Evolutionary conservation across 2,329 filamentous ascomycete species (phyloP).

Genomic region (Hypoxylon sp.): DNA sequence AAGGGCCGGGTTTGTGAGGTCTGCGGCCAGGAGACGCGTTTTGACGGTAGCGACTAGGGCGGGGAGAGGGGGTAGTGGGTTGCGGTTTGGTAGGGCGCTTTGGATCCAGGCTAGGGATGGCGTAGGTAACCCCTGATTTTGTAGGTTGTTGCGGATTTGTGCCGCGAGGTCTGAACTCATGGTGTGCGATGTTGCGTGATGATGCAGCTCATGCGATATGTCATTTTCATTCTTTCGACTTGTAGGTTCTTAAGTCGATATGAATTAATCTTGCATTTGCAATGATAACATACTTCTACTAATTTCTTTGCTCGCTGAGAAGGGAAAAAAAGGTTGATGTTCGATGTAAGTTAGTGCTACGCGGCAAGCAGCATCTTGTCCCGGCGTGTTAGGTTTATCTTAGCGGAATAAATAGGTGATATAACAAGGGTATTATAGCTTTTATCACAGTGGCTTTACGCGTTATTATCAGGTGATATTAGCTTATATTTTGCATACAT

Average conservation of each 20-base stretch:
- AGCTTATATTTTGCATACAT: no score
- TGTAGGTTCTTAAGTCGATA: no score
- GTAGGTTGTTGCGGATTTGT: slow-evolving; percentile 62
- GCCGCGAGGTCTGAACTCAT: slow-evolving; percentile 48
- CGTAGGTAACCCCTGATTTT: slow-evolving; percentile 62
- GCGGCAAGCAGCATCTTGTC: neutral
- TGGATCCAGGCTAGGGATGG: slow-evolving; percentile 68
- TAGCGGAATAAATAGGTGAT: neutral
- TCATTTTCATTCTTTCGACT: slow-evolving; percentile 16
- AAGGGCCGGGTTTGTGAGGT: slow-evolving; percentile 71
- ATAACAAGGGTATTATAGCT: slow-evolving; percentile 14
- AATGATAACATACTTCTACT: neutral
- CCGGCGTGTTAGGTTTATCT: slow-evolving; percentile 4
- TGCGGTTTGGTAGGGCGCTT: slow-evolving; percentile 65
- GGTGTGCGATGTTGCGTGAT: slow-evolving; percentile 14
- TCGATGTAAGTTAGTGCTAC: neutral
- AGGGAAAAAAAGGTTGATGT: neutral
- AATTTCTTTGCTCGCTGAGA: no score
- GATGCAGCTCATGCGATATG: neutral
- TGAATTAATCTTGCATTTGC: no score
- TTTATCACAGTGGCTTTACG: slow-evolving; percentile 42
- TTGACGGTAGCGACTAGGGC: slow-evolving; percentile 81
- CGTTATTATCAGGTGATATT: no score
- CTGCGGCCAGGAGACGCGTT: slow-evolving; percentile 79
- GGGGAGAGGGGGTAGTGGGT: slow-evolving; percentile 67